A percentile compares a stretch with the other conserved stretches of the same genome.
These are phyloP conservation scores for Cercospora berteroae DNA, from an alignment of 2,329 filamentous ascomycete genomes.

Conservation along the genomic window DNA sequence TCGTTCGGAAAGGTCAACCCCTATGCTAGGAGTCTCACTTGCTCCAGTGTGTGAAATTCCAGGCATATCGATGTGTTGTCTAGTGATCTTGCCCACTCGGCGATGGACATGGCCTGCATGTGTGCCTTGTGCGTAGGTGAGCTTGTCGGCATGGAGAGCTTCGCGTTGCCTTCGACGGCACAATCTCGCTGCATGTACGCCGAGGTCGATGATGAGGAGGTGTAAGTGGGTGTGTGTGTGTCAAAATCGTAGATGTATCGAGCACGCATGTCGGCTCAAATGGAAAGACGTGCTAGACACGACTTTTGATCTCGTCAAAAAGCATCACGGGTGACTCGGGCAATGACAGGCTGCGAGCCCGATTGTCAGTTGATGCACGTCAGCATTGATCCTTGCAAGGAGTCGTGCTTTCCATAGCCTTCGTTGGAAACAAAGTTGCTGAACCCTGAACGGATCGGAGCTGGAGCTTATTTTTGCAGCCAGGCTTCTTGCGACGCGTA, in stretches of 20 bases:
- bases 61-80: background rate
- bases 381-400: slow-evolving; percentile 7
- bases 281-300: background rate
- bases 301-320: background rate
- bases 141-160: background rate
- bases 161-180: background rate
- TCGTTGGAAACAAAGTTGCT: background rate
- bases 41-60: background rate
- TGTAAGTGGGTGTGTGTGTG: background rate
- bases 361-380: background rate
- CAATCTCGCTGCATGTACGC: background rate
- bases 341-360: background rate
- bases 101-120: background rate
- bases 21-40: background rate
- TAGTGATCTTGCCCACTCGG: background rate
- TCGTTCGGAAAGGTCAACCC: background rate
- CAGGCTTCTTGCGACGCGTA: background rate
- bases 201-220: background rate
- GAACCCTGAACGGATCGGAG: slow-evolving; percentile 3
- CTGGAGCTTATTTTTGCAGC: background rate
- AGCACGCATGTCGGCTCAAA: background rate
- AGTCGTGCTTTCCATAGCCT: background rate
- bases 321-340: background rate
- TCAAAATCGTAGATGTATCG: background rate
- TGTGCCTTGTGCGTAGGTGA: background rate